Evolutionary conservation across 1,284 basidiomycete species (phyloP).

Genomic region (Phellinidium pouzarii): DNA sequence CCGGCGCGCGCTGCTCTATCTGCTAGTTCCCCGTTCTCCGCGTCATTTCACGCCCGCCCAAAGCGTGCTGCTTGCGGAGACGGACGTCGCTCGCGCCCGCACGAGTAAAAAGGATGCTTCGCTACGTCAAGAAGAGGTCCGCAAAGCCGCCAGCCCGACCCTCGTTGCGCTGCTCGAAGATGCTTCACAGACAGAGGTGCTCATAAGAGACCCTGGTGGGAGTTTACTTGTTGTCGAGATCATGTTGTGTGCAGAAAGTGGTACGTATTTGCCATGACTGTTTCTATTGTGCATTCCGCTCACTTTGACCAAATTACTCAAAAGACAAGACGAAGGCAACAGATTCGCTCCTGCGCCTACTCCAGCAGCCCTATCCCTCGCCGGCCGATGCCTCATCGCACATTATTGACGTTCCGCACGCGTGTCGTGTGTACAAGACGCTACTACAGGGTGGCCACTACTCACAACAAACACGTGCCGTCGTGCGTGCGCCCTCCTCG

Average conservation of each 20-base stretch:
- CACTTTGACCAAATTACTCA: conserved; percentile 4
- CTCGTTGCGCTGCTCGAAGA: conserved; percentile 61
- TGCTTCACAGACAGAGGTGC: conserved; percentile 41
- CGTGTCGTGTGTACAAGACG: conserved; percentile 77
- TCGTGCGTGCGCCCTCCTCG: conserved; percentile 36
- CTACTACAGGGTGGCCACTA: conserved; percentile 88
- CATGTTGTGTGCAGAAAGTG: conserved; percentile 76
- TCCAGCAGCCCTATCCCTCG: conserved; percentile 52
- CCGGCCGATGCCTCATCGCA: conserved; percentile 44
- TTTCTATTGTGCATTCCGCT: neutral
- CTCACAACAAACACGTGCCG: conserved; percentile 48
- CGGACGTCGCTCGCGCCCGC: conserved; percentile 51
- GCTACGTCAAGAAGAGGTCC: conserved; percentile 60
- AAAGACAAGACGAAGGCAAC: conserved; percentile 66
- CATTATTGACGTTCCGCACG: conserved; percentile 72
- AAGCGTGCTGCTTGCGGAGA: conserved; percentile 61
- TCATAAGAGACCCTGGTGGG: conserved; percentile 70
- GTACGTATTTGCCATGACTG: conserved; percentile 36
- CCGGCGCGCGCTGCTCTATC: conserved; percentile 74
- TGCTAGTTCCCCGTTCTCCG: conserved; percentile 68
- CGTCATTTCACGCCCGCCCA: conserved; percentile 81
- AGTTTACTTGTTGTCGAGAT: conserved; percentile 73
- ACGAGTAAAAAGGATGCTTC: conserved; percentile 76
- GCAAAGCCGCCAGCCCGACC: conserved; percentile 61
- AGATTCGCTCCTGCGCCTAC: conserved; percentile 48